Evolutionary conservation across 2,329 filamentous ascomycete genomes (phyloP).

Genomic region (Fusarium oxysporum): DNA sequence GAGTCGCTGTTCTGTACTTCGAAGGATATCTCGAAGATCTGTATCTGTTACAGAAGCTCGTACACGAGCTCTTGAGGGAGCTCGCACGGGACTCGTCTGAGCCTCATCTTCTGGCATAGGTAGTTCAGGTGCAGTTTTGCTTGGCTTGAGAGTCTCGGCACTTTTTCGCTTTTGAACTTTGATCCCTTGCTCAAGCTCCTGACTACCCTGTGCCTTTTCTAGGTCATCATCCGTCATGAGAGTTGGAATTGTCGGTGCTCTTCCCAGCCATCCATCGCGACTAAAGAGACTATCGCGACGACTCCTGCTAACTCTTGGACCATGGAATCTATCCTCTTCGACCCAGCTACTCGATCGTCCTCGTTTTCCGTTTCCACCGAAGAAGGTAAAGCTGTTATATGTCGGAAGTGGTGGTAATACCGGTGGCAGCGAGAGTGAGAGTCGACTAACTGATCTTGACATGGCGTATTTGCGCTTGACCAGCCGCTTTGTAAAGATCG

Average conservation of each 20-base stretch:
- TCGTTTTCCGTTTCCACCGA: conserved; percentile 44
- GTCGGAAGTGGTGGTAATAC: conserved; percentile 51
- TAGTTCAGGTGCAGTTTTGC: conserved; percentile 41
- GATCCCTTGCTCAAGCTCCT: conserved; percentile 25
- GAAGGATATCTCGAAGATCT: conserved; percentile 63
- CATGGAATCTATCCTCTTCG: conserved; percentile 64
- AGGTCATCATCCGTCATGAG: conserved; percentile 41
- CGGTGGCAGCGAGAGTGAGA: conserved; percentile 47
- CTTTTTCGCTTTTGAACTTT: conserved; percentile 36
- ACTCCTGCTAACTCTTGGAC: conserved; percentile 54
- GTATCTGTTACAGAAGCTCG: conserved; percentile 54
- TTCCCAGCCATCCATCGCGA: conserved; percentile 51
- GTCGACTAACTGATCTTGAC: conserved; percentile 45
- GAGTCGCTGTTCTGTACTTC: conserved; percentile 64
- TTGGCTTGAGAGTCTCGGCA: conserved; percentile 24
- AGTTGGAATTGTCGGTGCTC: conserved; percentile 53
- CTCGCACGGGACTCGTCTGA: conserved; percentile 21
- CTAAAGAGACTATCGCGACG: conserved; percentile 46
- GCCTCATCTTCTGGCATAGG: conserved; percentile 21
- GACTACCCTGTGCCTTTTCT: conserved; percentile 37
- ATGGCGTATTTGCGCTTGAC: conserved; percentile 47
- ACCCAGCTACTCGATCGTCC: conserved; percentile 56
- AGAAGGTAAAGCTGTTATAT: conserved; percentile 48
- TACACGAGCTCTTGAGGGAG: conserved; percentile 34
- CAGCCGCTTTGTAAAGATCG: conserved; percentile 45